A percentile compares a stretch with the other conserved stretches of the same genome.
phyloP scores from a whole-genome alignment of 2,329 filamentous ascomycete genomes.

The Penicillium sp. region DNA sequence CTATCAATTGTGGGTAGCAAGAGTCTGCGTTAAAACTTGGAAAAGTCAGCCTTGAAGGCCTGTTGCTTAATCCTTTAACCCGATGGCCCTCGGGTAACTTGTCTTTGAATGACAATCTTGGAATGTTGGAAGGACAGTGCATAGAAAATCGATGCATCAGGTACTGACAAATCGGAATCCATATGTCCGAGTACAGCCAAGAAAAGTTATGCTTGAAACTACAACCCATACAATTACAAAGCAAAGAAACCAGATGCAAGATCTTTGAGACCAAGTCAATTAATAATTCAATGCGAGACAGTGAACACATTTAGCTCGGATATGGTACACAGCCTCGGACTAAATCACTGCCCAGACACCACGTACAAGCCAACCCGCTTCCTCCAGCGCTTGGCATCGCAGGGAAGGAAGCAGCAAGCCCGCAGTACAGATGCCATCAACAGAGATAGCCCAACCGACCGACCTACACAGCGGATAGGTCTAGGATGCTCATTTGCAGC shows the following conservation, averaged over 20 bases:
- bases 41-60: too few relatives aligned
- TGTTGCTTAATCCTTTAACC: too few relatives aligned
- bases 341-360: background rate
- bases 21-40: too few relatives aligned
- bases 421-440: background rate
- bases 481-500: conserved; percentile 17
- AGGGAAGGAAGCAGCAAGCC: background rate
- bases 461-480: conserved; percentile 37
- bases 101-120: too few relatives aligned
- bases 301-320: conserved; percentile 2
- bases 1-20: too few relatives aligned
- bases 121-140: too few relatives aligned
- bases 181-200: background rate
- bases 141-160: too few relatives aligned
- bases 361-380: background rate
- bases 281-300: conserved; percentile 9
- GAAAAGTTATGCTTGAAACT: background rate
- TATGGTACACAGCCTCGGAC: conserved; percentile 4
- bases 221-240: background rate
- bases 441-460: conserved; percentile 14
- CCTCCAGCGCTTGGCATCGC: conserved; percentile 10
- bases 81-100: too few relatives aligned
- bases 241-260: background rate
- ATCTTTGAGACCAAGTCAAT: background rate
- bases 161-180: too few relatives aligned